Conservation (phyloP, 2,329 filamentous ascomycete species). For the Neonectria hederae region DNA sequence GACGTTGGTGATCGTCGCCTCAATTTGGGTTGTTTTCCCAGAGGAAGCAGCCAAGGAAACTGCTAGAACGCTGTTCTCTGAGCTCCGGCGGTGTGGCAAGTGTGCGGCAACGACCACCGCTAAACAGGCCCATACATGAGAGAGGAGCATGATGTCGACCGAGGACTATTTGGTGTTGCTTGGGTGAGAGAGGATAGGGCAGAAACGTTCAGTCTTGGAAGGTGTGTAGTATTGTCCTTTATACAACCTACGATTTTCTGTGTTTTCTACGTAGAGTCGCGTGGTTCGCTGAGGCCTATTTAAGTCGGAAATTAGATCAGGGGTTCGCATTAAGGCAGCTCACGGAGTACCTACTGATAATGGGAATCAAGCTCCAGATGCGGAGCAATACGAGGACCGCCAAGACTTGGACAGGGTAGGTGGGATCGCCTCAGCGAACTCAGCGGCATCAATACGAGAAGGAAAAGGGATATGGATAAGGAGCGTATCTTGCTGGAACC, state of each 20-base stretch:
- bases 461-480: neutral
- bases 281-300: neutral
- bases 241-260: neutral
- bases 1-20: slow-evolving; percentile 21
- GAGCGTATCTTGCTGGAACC: neutral
- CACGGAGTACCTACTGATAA: neutral
- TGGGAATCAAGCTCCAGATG: neutral
- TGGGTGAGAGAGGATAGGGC: neutral
- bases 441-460: neutral
- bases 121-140: neutral
- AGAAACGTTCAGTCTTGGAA: neutral
- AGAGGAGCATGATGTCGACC: neutral
- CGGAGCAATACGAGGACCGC: neutral
- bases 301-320: neutral
- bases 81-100: neutral
- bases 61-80: neutral
- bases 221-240: neutral
- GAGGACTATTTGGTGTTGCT: neutral
- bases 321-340: neutral
- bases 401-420: neutral
- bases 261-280: neutral
- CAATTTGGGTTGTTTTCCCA: slow-evolving; percentile 13
- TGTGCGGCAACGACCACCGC: neutral
- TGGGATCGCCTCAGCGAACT: neutral
- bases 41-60: neutral